Evolutionary conservation across 2,329 filamentous ascomycete genomes (phyloP), one percentile per base, ranked within the genome.

Genomic region (Venturia effusa): DNA sequence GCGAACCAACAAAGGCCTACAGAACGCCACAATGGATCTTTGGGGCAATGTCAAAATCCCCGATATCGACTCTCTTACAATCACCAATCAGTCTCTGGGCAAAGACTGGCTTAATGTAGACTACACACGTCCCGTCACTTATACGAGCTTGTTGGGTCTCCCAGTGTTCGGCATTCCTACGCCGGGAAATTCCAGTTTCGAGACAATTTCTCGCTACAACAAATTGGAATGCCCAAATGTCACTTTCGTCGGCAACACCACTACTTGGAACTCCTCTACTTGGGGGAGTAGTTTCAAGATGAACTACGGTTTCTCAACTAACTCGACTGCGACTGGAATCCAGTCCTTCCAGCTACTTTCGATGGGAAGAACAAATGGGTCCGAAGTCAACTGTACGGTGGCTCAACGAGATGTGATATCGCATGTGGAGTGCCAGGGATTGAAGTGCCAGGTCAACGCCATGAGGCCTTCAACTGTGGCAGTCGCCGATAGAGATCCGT

Each of bases 31-130:
- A 0, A 11, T 64, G 1, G 73, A 75, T 59, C 54, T 65, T 2
- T 76, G 73, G 73, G 71, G 71, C 1, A 76, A 75, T 57, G 67
- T 75, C 34, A 74, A 74, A 43, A 71, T 76, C 7, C 73, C 71
- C 2, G 65, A 43, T 3, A n/a, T 71, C 4, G 67, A 69, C 3
- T 19, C 45, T 0, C 24, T 71, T 6, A 67, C 67, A n/a, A 22
- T 17, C 0, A 64, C 67, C 0, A 59, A 15, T 37, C 34, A 32
- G 17, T 11, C 63, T 17, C 65, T 70, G 41, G n/a, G 64, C 0
- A 59, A 67, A n/a, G 70, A 68, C 0, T 75, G 72, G 72, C 60
- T 68, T 4, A 34, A 27, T n/a, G 65, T 72, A 0, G 10, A 24
- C 3, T 37, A 63, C 8, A 63, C 66, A 2, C 61, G 62, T 3